Evolutionary conservation across 2,329 filamentous ascomycete species (phyloP).

Genomic region (Xylaria hypoxylon): DNA sequence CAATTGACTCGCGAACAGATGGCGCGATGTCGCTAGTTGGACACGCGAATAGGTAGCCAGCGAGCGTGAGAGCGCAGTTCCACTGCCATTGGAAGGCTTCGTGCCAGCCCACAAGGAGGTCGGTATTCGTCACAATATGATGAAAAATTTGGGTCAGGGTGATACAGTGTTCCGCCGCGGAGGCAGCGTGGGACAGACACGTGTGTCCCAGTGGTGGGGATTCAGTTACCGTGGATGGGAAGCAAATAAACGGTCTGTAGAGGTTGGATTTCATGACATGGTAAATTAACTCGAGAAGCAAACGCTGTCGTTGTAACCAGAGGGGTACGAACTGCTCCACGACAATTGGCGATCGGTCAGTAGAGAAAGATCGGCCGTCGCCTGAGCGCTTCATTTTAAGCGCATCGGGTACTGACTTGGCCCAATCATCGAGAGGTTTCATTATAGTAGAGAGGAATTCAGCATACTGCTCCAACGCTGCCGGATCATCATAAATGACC

Average conservation of each 20-base stretch:
- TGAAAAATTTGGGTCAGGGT: slow-evolving; percentile 55
- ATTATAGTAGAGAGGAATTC: slow-evolving; percentile 39
- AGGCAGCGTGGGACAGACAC: slow-evolving; percentile 38
- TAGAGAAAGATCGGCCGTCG: slow-evolving; percentile 50
- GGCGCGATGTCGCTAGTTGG: slow-evolving; percentile 36
- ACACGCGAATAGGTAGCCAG: slow-evolving; percentile 44
- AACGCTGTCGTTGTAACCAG: slow-evolving; percentile 57
- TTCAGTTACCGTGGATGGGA: slow-evolving; percentile 41
- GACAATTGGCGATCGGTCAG: slow-evolving; percentile 48
- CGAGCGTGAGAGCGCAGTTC: slow-evolving; percentile 51
- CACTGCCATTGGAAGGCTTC: slow-evolving; percentile 59
- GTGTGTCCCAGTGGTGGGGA: slow-evolving; percentile 29
- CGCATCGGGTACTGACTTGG: slow-evolving; percentile 51
- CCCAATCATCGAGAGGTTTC: slow-evolving; percentile 52
- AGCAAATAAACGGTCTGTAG: slow-evolving; percentile 56
- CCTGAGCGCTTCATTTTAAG: slow-evolving; percentile 52
- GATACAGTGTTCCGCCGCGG: slow-evolving; percentile 53
- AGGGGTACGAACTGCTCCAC: slow-evolving; percentile 53
- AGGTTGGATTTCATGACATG: slow-evolving; percentile 54
- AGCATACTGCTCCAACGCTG: slow-evolving; percentile 47
- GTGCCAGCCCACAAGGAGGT: slow-evolving; percentile 54
- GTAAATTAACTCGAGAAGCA: slow-evolving; percentile 57
- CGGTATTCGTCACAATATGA: slow-evolving; percentile 50
- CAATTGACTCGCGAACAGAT: slow-evolving; percentile 39
- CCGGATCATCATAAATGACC: slow-evolving; percentile 43